These are phyloP conservation scores for Aspergillus sp. DNA, from an alignment of 2,329 filamentous ascomycete genomes.

Conservation along the genomic window DNA sequence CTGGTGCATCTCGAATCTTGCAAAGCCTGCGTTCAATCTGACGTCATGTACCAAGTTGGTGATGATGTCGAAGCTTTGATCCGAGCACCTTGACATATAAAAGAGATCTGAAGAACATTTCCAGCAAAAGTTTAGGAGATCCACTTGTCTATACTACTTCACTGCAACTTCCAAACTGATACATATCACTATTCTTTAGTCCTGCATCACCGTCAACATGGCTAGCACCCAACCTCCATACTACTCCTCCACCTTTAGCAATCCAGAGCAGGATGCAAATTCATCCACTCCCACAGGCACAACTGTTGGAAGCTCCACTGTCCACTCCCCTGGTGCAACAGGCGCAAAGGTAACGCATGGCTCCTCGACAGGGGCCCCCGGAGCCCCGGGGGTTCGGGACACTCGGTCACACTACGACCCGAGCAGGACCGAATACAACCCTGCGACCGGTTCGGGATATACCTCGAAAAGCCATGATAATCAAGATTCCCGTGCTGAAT, in stretches of 20 bases:
- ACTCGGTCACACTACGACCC: constrained; percentile 14
- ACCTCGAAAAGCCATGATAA: background rate
- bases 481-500: constrained; percentile 10
- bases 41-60: constrained; percentile 14
- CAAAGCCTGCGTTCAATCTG: constrained; percentile 9
- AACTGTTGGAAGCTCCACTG: background rate
- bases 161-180: too few relatives aligned
- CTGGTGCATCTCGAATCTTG: too few relatives aligned
- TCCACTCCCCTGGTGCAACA: too few relatives aligned
- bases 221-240: constrained; percentile 11
- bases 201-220: constrained; percentile 4
- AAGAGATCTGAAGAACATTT: background rate
- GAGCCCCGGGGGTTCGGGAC: constrained; percentile 13
- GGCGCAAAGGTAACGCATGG: constrained; percentile 8
- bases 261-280: constrained; percentile 6
- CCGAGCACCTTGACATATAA: background rate
- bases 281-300: constrained; percentile 7
- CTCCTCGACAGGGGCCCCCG: constrained; percentile 24
- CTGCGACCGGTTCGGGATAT: constrained; percentile 21
- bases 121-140: background rate
- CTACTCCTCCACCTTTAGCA: constrained; percentile 8
- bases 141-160: too few relatives aligned
- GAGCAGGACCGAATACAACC: constrained; percentile 18
- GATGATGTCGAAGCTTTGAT: background rate
- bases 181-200: too few relatives aligned